Evolutionary conservation across 345 rosid species (phyloP).

Genomic region (Angophora floribunda): DNA sequence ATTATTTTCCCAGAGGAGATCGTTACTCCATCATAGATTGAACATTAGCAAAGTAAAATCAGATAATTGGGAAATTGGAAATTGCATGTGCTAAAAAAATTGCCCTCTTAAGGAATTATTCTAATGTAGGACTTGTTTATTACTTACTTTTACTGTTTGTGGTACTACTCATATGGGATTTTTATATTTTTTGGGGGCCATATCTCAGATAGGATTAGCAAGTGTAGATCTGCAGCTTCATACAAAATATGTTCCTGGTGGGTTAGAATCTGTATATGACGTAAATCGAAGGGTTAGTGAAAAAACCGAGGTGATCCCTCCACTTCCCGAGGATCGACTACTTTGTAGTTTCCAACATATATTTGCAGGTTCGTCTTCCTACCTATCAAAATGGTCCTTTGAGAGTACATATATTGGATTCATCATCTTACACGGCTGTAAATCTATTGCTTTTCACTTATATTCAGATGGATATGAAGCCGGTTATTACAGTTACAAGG

Average conservation of each 20-base stretch:
- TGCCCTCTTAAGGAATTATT: neutral
- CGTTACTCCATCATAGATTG: neutral
- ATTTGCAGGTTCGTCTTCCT: slow-evolving; percentile 48
- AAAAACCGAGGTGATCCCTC: slow-evolving; percentile 62
- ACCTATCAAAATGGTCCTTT: neutral
- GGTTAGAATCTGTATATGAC: slow-evolving; percentile 61
- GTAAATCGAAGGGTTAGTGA: slow-evolving; percentile 57
- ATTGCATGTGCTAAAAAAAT: neutral
- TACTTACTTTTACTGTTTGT: neutral
- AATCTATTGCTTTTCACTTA: neutral
- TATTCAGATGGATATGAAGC: slow-evolving; percentile 78
- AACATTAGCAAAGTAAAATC: no score
- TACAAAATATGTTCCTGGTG: slow-evolving; percentile 53
- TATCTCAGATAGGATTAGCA: slow-evolving; percentile 63
- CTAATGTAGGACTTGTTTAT: neutral
- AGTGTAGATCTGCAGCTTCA: slow-evolving; percentile 72
- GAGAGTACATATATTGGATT: neutral
- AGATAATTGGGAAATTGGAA: neutral
- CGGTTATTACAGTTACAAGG: slow-evolving; percentile 97
- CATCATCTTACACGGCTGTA: neutral
- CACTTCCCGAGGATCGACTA: slow-evolving; percentile 68
- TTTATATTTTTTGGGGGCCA: no score
- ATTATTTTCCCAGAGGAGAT: neutral
- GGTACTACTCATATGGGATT: no score
- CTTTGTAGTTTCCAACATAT: slow-evolving; percentile 77